Evolutionary conservation across 2,329 filamentous ascomycete genomes (phyloP), one percentile per base, ranked within the genome.

Genomic region (Cytospora piceicola): DNA sequence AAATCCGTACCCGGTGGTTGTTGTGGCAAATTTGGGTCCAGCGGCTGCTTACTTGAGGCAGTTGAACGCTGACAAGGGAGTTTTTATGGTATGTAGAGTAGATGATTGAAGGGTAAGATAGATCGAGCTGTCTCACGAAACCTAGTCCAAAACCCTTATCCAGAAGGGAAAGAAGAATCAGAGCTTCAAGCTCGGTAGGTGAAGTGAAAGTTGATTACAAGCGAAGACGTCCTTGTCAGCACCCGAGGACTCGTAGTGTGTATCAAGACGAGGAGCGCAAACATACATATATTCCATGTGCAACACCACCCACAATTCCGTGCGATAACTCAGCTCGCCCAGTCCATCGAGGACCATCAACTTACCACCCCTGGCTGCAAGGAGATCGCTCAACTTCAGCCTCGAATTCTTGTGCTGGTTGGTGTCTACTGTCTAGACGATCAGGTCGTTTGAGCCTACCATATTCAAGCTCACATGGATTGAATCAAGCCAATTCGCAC

Each of bases 141-240:
- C 5, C 14, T 17, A 42, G 20, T 34, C 32, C 32, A n/a, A 46
- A 1, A 29, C 20, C 46, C 22, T 49, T 24, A 11, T 12, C 46
- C 46, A 24, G n/a, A 24, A 24, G 46, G 46, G n/a, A n/a, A 49
- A 20, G n/a, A 22, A 22, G 20, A 52, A 56, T 32, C 27, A 34
- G 64, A 66, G 64, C 64, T 14, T 66, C 60, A 63, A 67, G 65
- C 61, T 52, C 52, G 52, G 22, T 27, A 46, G 49, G 12, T 49
- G 56, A 58, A 61, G 9, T 29, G 27, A 57, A 60, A 14, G n/a
- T 54, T 15, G 51, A 42, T 22, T 39, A 59, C 34, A 14, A 22
- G 57, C 32, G 42, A 29, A 32, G 39, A 27, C 27, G 39, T 63
- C n/a, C 24, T 24, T n/a, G 27, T 36, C 32, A 49, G 20, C 15